phyloP scores from a whole-genome alignment of 2,329 filamentous ascomycete genomes.

The Blumeriella jaapii region DNA sequence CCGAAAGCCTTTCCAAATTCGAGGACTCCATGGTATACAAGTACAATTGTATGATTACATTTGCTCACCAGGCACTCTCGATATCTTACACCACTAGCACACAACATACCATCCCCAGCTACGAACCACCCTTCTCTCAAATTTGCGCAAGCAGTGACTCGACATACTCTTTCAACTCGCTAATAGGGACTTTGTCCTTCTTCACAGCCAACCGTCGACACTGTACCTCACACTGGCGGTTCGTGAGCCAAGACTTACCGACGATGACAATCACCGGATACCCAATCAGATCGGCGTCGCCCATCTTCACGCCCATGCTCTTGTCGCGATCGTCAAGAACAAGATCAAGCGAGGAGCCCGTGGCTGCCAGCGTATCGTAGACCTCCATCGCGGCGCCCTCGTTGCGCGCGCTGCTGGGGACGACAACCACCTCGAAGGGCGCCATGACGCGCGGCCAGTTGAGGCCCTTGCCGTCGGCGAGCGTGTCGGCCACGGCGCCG shows the following conservation, averaged over 20 bases:
- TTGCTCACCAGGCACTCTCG: too few relatives aligned
- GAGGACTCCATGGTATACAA: too few relatives aligned
- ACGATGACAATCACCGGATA: conserved; percentile 77
- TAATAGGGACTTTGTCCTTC: conserved; percentile 17
- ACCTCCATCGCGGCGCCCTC: conserved; percentile 42
- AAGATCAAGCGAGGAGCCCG: conserved; percentile 40
- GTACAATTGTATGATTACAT: too few relatives aligned
- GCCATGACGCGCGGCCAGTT: conserved; percentile 84
- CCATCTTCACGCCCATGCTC: conserved; percentile 73
- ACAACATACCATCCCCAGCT: too few relatives aligned
- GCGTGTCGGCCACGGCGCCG: conserved; percentile 68
- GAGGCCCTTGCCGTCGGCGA: conserved; percentile 60
- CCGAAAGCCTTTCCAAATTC: too few relatives aligned
- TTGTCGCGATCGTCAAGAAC: conserved; percentile 64
- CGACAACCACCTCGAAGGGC: conserved; percentile 65
- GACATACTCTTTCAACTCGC: conserved; percentile 12
- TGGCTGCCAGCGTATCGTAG: conserved; percentile 40
- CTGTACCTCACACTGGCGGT: conserved; percentile 25
- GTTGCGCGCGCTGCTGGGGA: conserved; percentile 39
- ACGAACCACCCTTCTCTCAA: conserved; percentile 8
- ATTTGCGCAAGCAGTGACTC: conserved; percentile 15
- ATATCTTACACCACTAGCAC: too few relatives aligned
- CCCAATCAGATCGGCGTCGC: conserved; percentile 79
- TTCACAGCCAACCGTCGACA: conserved; percentile 22
- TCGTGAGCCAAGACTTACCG: conserved; percentile 52